Percentiles rank a stretch among this genome's conserved stretches.
Evolutionary conservation across 371 early-diverging fungal genomes (phyloP).

Genomic region (Coemansia sp.): DNA sequence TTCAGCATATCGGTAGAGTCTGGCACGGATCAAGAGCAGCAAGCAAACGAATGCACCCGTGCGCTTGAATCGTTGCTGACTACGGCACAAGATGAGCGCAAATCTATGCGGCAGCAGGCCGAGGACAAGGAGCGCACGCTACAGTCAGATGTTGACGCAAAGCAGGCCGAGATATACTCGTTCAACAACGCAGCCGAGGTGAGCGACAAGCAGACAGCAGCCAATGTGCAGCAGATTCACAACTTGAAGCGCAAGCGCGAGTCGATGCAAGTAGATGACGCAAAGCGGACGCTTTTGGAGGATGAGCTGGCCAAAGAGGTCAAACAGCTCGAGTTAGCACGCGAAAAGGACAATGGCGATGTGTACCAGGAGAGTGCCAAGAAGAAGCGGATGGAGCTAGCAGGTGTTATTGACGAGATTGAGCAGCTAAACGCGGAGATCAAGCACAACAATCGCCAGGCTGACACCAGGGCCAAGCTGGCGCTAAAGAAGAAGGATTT

Average conservation of each 20-base stretch:
- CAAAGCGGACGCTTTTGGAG: constrained; percentile 1
- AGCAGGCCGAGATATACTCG: constrained; percentile 28
- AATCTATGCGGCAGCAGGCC: not conserved
- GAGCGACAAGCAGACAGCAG: constrained; percentile 18
- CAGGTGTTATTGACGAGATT: constrained; percentile 32
- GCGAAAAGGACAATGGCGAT: constrained; percentile 11
- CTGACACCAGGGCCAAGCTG: constrained; percentile 63
- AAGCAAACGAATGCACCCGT: constrained; percentile 14
- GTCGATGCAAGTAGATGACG: constrained; percentile 19
- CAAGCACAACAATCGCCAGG: constrained; percentile 45
- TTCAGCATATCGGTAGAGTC: constrained; percentile 2
- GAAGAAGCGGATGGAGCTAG: constrained; percentile 35
- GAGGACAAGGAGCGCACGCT: constrained; percentile 26
- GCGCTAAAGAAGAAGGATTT: constrained; percentile 55
- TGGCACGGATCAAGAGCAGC: constrained; percentile 14
- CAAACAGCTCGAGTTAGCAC: constrained; percentile 8
- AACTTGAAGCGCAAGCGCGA: constrained; percentile 20
- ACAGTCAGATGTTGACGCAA: constrained; percentile 27
- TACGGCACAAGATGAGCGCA: constrained; percentile 17
- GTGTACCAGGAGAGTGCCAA: constrained; percentile 24
- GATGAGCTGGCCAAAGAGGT: constrained; percentile 13
- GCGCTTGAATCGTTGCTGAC: constrained; percentile 9
- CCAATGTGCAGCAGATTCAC: constrained; percentile 24
- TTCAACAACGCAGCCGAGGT: constrained; percentile 17
- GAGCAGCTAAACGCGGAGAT: constrained; percentile 38